Evolutionary conservation across 139 green algal species (phyloP).

Genomic region (Dunaliella sp.): DNA sequence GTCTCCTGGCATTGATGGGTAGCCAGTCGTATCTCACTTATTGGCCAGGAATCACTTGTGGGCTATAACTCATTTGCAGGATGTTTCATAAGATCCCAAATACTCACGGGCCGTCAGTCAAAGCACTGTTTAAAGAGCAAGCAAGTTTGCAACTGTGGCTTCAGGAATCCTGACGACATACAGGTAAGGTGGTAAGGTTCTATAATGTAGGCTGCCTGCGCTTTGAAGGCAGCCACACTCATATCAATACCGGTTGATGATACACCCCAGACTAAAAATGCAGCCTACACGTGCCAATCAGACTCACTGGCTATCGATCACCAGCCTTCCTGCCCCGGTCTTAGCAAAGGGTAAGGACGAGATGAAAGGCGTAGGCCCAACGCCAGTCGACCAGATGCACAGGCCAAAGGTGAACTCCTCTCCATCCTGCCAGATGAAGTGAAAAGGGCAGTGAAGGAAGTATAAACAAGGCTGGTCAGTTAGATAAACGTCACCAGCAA

Average conservation of each 20-base stretch:
- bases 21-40: too few relatives aligned
- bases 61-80: too few relatives aligned
- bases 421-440: constrained; percentile 55
- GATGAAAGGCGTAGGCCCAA: constrained; percentile 81
- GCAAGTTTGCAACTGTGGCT: not conserved
- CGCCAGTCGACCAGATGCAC: constrained; percentile 87
- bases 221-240: too few relatives aligned
- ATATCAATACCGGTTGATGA: too few relatives aligned
- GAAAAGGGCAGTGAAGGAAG: too few relatives aligned
- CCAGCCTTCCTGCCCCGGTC: constrained; percentile 51
- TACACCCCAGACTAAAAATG: not conserved
- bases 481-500: too few relatives aligned
- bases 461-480: too few relatives aligned
- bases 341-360: constrained; percentile 78
- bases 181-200: not conserved
- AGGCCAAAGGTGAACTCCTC: constrained; percentile 75
- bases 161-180: not conserved
- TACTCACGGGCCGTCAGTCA: too few relatives aligned
- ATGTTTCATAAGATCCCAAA: too few relatives aligned
- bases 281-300: not conserved
- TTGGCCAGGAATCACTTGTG: too few relatives aligned
- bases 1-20: too few relatives aligned
- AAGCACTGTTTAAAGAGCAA: not conserved
- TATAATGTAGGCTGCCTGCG: too few relatives aligned
- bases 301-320: constrained; percentile 41